Evolutionary conservation across 306 rosid genomes (phyloP).

Genomic region (Neltuma alba): DNA sequence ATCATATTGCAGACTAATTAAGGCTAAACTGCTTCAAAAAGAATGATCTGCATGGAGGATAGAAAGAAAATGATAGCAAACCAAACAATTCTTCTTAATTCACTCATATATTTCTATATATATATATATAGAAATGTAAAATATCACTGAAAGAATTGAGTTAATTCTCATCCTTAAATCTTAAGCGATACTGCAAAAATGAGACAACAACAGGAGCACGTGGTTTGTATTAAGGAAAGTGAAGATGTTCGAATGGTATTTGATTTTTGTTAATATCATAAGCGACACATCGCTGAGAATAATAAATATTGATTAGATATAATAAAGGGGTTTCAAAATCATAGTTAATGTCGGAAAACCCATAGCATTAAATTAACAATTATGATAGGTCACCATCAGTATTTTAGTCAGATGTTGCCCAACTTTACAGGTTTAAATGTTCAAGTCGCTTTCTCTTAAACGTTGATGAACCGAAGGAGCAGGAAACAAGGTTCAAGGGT

Average conservation of each 20-base stretch:
- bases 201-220: neutral
- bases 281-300: neutral
- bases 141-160: neutral
- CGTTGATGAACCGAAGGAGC: neutral
- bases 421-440: neutral
- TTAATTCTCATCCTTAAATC: neutral
- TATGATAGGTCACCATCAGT: slow-evolving; percentile 3
- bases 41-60: neutral
- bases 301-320: neutral
- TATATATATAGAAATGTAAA: neutral
- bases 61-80: neutral
- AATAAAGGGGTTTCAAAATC: neutral
- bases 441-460: neutral
- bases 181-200: neutral
- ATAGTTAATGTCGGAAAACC: neutral
- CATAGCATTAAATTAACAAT: neutral
- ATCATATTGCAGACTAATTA: neutral
- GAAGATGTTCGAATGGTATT: neutral
- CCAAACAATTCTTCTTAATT: slow-evolving; percentile 18
- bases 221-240: neutral
- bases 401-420: neutral
- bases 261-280: neutral
- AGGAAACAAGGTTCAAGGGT: too few species aligned
- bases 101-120: neutral
- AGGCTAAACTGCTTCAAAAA: neutral